Evolutionary conservation across 768 basidiomycete genomes (phyloP), one percentile per base, ranked within the genome.

Genomic region (Pleurotus citrinopileatus): DNA sequence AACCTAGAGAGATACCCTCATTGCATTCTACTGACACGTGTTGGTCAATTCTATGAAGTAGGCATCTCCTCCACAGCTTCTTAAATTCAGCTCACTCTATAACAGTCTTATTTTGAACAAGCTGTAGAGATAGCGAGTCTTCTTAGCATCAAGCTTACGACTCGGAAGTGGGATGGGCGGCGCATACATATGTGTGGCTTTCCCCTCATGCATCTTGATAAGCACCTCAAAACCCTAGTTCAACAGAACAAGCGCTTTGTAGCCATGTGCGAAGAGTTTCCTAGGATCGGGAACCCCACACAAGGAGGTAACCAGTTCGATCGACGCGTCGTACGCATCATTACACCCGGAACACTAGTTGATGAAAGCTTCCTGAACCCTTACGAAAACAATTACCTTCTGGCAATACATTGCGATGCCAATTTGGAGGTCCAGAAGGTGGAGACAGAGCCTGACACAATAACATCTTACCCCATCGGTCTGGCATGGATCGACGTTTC

Each of bases 401-500:
- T 97, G 26, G 81, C 93, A 4, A 74, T 95, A 22, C 34, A 51
- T 8, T 7, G 32, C 25, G 48, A 51, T 51, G 32, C 29, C 22
- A 3, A 19, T 12, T 42, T 47, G 40, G 25, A 50, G 32, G 56
- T 42, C n/a, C n/a, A n/a, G n/a, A n/a, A n/a, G 38, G 57, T 61
- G 10, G 58, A 55, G 20, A 17, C 19, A 55, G 29, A 36, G 43
- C 53, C 36, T 13, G 26, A 28, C 45, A 54, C 5, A 48, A 10
- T 34, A 36, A 54, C 23, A 57, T 7, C 32, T 10, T n/a, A 52
- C 23, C 50, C 65, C 6, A 55, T 83, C n/a, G 92, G 91, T 1
- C 72, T 98, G 36, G 94, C 94, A 4, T 98, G 94, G 87, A 93
- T 91, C 22, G 95, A 98, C 64, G 82, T 97, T 15, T 94, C 95